These are phyloP conservation scores for Bombardia bombarda DNA, from an alignment of 495 filamentous ascomycete species.

Conservation along the genomic window DNA sequence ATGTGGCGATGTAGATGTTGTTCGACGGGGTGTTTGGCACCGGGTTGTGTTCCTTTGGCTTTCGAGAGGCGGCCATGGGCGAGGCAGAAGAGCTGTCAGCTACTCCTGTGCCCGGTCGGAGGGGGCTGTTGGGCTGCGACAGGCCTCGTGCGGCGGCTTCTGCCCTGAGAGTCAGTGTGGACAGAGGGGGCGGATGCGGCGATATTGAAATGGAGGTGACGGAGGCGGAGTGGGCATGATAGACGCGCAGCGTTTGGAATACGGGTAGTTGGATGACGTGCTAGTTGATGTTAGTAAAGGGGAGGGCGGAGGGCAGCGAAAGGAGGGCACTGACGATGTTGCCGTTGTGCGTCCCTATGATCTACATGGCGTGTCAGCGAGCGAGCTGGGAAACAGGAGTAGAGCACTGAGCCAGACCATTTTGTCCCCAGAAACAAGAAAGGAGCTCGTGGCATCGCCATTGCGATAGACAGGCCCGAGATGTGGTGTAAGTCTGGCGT, in stretches of 20 bases:
- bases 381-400: neutral
- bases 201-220: slow-evolving; percentile 86
- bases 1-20: slow-evolving; percentile 82
- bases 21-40: slow-evolving; percentile 71
- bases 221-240: slow-evolving; percentile 86
- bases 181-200: slow-evolving; percentile 71
- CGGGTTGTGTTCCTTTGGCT: slow-evolving; percentile 35
- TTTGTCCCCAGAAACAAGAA: slow-evolving; percentile 87
- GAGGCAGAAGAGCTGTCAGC: slow-evolving; percentile 44
- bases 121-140: slow-evolving; percentile 33
- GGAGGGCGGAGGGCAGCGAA: neutral
- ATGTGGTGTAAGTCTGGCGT: slow-evolving; percentile 73
- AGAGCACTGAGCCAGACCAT: slow-evolving; percentile 54
- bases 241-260: slow-evolving; percentile 70
- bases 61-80: slow-evolving; percentile 40
- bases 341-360: slow-evolving; percentile 93
- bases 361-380: slow-evolving; percentile 35
- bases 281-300: slow-evolving; percentile 35
- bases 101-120: slow-evolving; percentile 28
- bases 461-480: slow-evolving; percentile 79
- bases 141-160: slow-evolving; percentile 41
- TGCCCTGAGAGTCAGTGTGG: slow-evolving; percentile 45
- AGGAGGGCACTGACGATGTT: slow-evolving; percentile 63
- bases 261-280: slow-evolving; percentile 78
- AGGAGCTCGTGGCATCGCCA: slow-evolving; percentile 87